phyloP scores from a whole-genome alignment of 2,329 filamentous ascomycete genomes.

The Fusarium sp. region DNA sequence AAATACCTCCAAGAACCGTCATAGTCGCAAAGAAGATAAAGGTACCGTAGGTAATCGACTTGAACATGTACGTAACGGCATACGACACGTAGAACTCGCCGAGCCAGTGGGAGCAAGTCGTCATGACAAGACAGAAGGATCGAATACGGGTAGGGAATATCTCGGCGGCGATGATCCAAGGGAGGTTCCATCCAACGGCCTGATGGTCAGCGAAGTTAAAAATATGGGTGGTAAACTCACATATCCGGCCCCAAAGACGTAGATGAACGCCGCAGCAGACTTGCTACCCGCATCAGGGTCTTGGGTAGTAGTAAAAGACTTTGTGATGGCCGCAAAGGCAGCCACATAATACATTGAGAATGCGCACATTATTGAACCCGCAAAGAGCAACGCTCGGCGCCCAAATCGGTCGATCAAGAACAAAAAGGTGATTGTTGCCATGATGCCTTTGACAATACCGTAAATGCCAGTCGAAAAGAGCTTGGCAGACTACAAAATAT shows the following conservation, averaged over 20 bases:
- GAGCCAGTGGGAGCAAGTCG: slow-evolving; percentile 51
- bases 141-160: slow-evolving; percentile 40
- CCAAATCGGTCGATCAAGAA: slow-evolving; percentile 36
- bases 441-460: slow-evolving; percentile 68
- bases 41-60: slow-evolving; percentile 30
- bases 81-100: slow-evolving; percentile 51
- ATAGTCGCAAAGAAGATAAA: slow-evolving; percentile 33
- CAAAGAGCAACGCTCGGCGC: slow-evolving; percentile 22
- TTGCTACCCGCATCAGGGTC: slow-evolving; percentile 7
- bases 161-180: slow-evolving; percentile 44
- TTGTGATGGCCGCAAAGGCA: slow-evolving; percentile 23
- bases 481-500: slow-evolving; percentile 52
- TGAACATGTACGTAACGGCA: slow-evolving; percentile 51
- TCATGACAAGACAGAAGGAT: slow-evolving; percentile 46
- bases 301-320: slow-evolving; percentile 20
- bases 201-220: background rate
- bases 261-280: slow-evolving; percentile 23
- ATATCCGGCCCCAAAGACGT: slow-evolving; percentile 31
- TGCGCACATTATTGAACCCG: slow-evolving; percentile 22
- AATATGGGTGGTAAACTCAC: slow-evolving; percentile 15
- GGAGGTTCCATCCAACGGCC: slow-evolving; percentile 23
- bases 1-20: slow-evolving; percentile 31
- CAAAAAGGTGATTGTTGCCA: slow-evolving; percentile 26
- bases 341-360: slow-evolving; percentile 36
- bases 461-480: slow-evolving; percentile 77